These are phyloP conservation scores for Eucalyptus viminalis DNA, from an alignment of 345 rosid genomes.

Conservation along the genomic window DNA sequence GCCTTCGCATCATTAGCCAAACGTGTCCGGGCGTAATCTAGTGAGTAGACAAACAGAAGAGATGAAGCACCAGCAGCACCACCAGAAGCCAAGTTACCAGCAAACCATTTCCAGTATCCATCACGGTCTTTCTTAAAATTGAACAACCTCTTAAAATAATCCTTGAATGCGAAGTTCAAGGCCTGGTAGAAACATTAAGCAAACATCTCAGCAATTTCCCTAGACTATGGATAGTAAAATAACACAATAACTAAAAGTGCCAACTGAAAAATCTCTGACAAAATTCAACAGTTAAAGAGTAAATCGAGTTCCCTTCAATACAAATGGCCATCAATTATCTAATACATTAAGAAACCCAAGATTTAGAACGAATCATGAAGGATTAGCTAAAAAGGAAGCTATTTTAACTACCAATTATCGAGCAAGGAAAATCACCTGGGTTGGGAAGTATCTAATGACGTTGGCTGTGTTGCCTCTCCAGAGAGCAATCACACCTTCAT, in stretches of 20 bases:
- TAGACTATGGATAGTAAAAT: neutral
- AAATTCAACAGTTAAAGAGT: neutral
- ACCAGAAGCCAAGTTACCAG: constrained; percentile 52
- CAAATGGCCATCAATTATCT: neutral
- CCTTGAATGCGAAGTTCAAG: constrained; percentile 46
- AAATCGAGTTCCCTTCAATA: neutral
- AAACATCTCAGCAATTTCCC: neutral
- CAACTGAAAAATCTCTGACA: neutral
- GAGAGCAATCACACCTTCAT: constrained; percentile 36
- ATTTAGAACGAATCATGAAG: neutral
- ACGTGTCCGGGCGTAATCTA: constrained; percentile 41
- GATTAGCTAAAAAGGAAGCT: neutral
- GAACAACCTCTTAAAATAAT: constrained; percentile 38
- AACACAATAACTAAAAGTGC: neutral
- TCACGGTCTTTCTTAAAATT: constrained; percentile 46
- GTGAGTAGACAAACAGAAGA: constrained; percentile 35
- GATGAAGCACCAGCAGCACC: constrained; percentile 54
- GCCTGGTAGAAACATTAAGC: constrained; percentile 12
- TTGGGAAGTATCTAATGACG: constrained; percentile 46
- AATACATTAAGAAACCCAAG: neutral
- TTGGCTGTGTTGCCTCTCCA: constrained; percentile 60
- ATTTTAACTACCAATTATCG: neutral
- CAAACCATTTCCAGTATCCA: constrained; percentile 54
- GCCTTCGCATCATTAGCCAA: constrained; percentile 44
- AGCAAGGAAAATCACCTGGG: constrained; percentile 20